A percentile compares a stretch with the other conserved stretches of the same genome.
phyloP scores from a whole-genome alignment of 495 filamentous ascomycete species.

The Lophiotrema nucula region DNA sequence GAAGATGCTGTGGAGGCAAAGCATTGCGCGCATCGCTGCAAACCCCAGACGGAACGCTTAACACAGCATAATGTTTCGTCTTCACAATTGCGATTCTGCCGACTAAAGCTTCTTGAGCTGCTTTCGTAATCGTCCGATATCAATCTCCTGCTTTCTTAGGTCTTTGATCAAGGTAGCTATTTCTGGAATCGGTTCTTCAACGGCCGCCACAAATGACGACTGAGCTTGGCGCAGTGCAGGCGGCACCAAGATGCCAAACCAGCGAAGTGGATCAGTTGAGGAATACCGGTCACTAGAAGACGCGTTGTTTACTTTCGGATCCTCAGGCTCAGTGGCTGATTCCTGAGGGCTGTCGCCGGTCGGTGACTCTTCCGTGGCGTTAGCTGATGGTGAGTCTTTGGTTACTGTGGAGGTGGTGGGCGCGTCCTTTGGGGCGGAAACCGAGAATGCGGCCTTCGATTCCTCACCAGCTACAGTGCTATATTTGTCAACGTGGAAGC shows the following conservation, averaged over 20 bases:
- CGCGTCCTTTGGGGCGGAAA: neutral
- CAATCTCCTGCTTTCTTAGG: constrained; percentile 39
- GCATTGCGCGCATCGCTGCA: no score
- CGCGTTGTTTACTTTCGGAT: neutral
- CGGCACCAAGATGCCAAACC: constrained; percentile 50
- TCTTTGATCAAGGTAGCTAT: constrained; percentile 32
- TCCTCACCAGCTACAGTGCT: neutral
- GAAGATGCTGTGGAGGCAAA: no score
- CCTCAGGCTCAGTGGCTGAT: neutral
- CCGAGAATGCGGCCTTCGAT: neutral
- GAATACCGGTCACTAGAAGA: neutral
- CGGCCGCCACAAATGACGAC: constrained; percentile 37
- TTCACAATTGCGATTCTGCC: no score
- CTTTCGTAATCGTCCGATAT: constrained; percentile 39
- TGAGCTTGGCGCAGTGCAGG: constrained; percentile 43
- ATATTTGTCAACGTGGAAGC: neutral
- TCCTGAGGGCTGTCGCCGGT: neutral
- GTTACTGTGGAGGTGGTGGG: neutral
- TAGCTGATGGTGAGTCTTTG: neutral
- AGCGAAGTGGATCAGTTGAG: constrained; percentile 42
- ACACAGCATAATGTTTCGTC: no score
- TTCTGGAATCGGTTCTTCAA: constrained; percentile 35
- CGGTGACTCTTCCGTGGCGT: neutral
- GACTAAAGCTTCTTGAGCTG: constrained; percentile 35
- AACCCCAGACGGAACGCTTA: no score